Percentiles rank a stretch among this genome's conserved stretches.
phyloP scores from a whole-genome alignment of 495 filamentous ascomycete genomes.

The Neurospora sp. region DNA sequence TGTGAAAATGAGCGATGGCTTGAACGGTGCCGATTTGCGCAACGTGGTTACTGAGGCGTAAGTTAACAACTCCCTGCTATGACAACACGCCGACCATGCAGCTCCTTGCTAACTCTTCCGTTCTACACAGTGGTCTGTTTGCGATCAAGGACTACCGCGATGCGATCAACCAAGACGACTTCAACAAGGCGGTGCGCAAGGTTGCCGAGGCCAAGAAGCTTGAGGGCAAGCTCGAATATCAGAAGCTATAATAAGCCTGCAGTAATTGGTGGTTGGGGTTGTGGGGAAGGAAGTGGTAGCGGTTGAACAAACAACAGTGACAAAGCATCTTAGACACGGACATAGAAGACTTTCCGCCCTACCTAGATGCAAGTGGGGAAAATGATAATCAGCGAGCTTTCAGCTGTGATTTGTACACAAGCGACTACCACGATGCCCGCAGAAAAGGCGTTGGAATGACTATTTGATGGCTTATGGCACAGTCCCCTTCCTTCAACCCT shows the following conservation, averaged over 20 bases:
- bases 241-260: constrained; percentile 65
- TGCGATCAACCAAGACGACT: constrained; percentile 93
- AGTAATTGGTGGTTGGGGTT: not conserved
- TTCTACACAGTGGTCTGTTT: constrained; percentile 63
- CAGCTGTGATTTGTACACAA: not conserved
- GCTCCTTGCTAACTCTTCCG: constrained; percentile 15
- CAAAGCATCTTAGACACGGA: not conserved
- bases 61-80: constrained; percentile 25
- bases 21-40: constrained; percentile 94
- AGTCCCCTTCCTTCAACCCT: not conserved
- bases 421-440: not conserved
- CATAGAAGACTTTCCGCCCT: not conserved
- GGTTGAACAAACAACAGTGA: not conserved
- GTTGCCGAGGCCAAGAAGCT: constrained; percentile 96
- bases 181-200: constrained; percentile 97
- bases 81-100: not conserved
- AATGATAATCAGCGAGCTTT: not conserved
- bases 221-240: constrained; percentile 94
- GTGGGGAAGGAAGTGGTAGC: not conserved
- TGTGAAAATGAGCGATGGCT: constrained; percentile 98
- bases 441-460: not conserved
- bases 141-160: constrained; percentile 97
- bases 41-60: constrained; percentile 99
- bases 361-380: not conserved
- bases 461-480: not conserved